Percentiles rank a stretch among this genome's conserved stretches.
These are phyloP conservation scores for Myrmaecium sp. DNA, from an alignment of 2,329 filamentous ascomycete species.

Conservation along the genomic window DNA sequence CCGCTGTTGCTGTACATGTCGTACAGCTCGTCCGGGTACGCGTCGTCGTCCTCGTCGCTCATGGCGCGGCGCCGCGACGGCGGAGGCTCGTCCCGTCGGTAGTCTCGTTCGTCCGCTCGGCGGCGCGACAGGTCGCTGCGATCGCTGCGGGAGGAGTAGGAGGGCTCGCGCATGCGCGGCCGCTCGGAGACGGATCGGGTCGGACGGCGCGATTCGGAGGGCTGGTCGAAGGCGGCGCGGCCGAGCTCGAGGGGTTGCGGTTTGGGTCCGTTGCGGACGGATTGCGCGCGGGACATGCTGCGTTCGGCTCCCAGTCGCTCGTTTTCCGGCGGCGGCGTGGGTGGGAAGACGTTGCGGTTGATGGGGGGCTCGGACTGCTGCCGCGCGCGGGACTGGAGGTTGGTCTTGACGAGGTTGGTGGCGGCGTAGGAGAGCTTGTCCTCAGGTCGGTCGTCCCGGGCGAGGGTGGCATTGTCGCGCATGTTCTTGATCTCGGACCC, in stretches of 20 bases:
- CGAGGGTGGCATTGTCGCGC: constrained; percentile 25
- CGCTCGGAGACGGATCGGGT: constrained; percentile 28
- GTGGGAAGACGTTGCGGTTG: constrained; percentile 72
- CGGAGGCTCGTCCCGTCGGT: not conserved
- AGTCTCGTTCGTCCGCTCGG: constrained; percentile 10
- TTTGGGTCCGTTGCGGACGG: constrained; percentile 31
- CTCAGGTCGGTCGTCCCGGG: constrained; percentile 61
- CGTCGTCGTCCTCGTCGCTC: constrained; percentile 38
- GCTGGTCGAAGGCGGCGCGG: constrained; percentile 29
- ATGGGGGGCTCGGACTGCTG: constrained; percentile 75
- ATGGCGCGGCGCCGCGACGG: constrained; percentile 8
- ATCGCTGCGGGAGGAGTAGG: constrained; percentile 10
- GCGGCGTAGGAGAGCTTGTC: constrained; percentile 85
- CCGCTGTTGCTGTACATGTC: constrained; percentile 44
- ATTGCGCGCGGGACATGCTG: constrained; percentile 30
- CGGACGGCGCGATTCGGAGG: constrained; percentile 17
- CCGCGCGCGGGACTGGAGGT: constrained; percentile 54
- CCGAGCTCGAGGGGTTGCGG: constrained; percentile 31
- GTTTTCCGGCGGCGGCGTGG: constrained; percentile 91
- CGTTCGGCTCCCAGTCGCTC: constrained; percentile 29
- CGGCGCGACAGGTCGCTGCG: constrained; percentile 6
- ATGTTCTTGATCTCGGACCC: constrained; percentile 65
- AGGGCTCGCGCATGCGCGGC: constrained; percentile 20
- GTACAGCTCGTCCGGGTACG: constrained; percentile 42
- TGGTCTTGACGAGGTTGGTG: constrained; percentile 80